Percentiles rank a stretch among this genome's conserved stretches.
Evolutionary conservation across 441 rosid genomes (phyloP).

Genomic region (Kokia cookei): DNA sequence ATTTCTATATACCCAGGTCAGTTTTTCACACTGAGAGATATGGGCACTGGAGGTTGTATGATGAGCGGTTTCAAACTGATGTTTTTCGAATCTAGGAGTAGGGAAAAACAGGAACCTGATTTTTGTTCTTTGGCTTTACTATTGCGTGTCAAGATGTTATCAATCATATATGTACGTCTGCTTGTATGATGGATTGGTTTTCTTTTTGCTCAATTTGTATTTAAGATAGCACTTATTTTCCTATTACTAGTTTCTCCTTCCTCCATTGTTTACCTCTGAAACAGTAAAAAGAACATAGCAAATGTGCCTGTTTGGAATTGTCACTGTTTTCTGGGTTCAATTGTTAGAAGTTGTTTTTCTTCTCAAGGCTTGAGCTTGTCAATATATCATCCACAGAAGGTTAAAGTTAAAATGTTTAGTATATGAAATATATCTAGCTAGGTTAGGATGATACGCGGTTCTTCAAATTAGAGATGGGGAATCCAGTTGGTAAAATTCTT

Average conservation of each 20-base stretch:
- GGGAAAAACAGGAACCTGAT: not conserved
- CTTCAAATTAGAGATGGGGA: not conserved
- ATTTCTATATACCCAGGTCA: not conserved
- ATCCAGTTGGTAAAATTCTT: not conserved
- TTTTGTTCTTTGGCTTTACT: not conserved
- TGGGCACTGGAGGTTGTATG: conserved; percentile 41
- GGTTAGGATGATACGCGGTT: not conserved
- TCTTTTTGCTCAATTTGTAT: not conserved
- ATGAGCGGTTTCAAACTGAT: conserved; percentile 7
- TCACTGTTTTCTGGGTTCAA: not conserved
- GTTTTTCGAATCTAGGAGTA: not conserved
- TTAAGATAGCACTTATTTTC: not conserved
- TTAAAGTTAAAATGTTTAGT: not conserved
- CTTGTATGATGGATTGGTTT: not conserved
- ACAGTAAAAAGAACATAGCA: not conserved
- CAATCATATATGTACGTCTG: not conserved
- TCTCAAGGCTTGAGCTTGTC: not conserved
- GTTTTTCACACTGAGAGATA: conserved; percentile 10
- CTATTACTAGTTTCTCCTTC: not conserved
- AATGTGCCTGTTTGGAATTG: not conserved
- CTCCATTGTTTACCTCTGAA: not conserved
- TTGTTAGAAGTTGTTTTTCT: not conserved
- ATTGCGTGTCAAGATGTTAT: not conserved
- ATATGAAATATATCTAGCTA: not conserved
- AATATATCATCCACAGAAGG: not conserved